Evolutionary conservation across 768 basidiomycete genomes (phyloP).

Genomic region (Sporobolomyces pararoseus): DNA sequence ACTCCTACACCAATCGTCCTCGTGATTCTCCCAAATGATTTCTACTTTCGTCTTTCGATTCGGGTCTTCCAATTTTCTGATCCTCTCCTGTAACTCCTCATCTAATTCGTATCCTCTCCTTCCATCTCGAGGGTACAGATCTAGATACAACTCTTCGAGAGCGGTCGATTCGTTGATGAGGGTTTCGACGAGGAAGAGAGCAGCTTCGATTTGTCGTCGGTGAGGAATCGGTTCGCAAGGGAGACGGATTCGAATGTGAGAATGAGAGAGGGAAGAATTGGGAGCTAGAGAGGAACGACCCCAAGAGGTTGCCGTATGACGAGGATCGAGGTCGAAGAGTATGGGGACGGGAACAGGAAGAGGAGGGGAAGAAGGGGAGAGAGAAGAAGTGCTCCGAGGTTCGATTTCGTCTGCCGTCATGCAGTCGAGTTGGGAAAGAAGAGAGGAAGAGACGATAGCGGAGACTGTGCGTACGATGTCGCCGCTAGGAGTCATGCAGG

Average conservation of each 20-base stretch:
- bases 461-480: too few species aligned
- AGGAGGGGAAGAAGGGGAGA: neutral
- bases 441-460: too few species aligned
- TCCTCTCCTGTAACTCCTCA: neutral
- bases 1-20: neutral
- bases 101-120: neutral
- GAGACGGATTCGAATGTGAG: neutral
- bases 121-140: neutral
- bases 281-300: neutral
- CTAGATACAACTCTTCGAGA: neutral
- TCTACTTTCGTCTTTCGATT: neutral
- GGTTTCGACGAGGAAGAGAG: neutral
- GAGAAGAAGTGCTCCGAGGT: neutral
- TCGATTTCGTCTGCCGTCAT: neutral
- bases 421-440: neutral
- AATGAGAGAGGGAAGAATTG: neutral
- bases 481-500: too few species aligned
- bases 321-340: neutral
- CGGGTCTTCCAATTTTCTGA: neutral
- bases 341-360: neutral
- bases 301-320: neutral
- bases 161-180: neutral
- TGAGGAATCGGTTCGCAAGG: neutral
- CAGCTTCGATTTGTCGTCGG: neutral
- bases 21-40: conserved; percentile 1